Evolutionary conservation across 2,329 filamentous ascomycete species (phyloP), one percentile per base, ranked within the genome.

Genomic region (Graphilbum ipis-grandicollis): DNA sequence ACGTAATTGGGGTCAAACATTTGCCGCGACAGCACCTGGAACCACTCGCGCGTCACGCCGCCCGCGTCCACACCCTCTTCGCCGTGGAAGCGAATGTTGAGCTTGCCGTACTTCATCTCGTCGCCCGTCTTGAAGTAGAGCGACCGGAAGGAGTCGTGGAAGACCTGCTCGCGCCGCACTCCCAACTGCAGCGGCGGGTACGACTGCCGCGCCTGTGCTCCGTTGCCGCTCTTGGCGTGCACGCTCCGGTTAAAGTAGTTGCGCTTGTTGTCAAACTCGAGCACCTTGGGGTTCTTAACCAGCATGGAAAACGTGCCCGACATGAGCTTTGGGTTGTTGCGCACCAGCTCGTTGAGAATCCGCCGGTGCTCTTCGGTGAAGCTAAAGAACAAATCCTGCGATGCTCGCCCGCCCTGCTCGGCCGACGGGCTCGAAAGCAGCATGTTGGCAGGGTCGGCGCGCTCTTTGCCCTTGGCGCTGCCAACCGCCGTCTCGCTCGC

Each of bases 1-100:
- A 84, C 90, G 53, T 96, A 98, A 59, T 94, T 90, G 34, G 90
- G 81, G 56, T 98, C 90, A 59, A 98, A 98, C 90, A 98, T 98
- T 52, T 94, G 90, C 42, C 90, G 75, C 22, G 92, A 79, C 46
- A 98, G 79, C 36, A 93, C 88, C 55, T 94, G 88, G 69, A 98
- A 98, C 90, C 92, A 98, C 62, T 98, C 90, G 51, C 92, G 77
- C 28, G 88, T 94, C 33, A 98, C 88, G 59, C 90, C 90, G 47
- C 90, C 92, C 37, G 90, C 90, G 58, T 98, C 92, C 31, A 98
- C 85, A 56, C 92, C 90, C 55, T 98, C 90, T 60, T 98, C 90
- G 25, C 85, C 85, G 48, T 90, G 82, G 71, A 98, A 98, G 37
- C 88, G 79, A 48, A 98, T 93, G 56, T 86, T 98, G 44, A 98